Percentiles rank a stretch among this genome's conserved stretches.
Evolutionary conservation across 495 filamentous ascomycete genomes (phyloP).

Genomic region (Diplogelasinospora grovesii): DNA sequence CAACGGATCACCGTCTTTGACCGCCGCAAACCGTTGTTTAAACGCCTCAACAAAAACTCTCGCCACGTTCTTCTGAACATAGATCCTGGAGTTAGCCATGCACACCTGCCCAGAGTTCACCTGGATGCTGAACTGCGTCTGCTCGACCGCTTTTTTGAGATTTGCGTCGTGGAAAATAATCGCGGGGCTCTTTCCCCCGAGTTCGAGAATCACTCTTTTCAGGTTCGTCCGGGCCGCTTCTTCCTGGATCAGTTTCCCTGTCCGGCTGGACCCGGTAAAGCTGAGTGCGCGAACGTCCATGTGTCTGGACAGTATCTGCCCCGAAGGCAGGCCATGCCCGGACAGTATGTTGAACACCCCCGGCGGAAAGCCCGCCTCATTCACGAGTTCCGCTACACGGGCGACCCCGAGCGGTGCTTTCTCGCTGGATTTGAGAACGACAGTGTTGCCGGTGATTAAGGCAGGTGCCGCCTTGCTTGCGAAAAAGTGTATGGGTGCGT

Average conservation of each 20-base stretch:
- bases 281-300: conserved; percentile 47
- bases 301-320: conserved; percentile 46
- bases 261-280: conserved; percentile 49
- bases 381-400: conserved; percentile 41
- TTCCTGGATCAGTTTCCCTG: conserved; percentile 38
- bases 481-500: conserved; percentile 77
- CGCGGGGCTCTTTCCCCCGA: conserved; percentile 72
- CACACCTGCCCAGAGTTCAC: conserved; percentile 71
- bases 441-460: conserved; percentile 76
- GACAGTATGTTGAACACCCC: conserved; percentile 53
- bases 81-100: conserved; percentile 71
- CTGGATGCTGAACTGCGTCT: conserved; percentile 65
- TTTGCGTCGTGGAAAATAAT: conserved; percentile 67
- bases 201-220: conserved; percentile 76
- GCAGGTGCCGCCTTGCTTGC: conserved; percentile 88
- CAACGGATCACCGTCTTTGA: conserved; percentile 56
- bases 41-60: conserved; percentile 51
- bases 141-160: conserved; percentile 60
- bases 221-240: conserved; percentile 41
- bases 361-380: conserved; percentile 51
- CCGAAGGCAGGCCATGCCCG: conserved; percentile 47
- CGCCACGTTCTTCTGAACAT: conserved; percentile 56
- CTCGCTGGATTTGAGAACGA: conserved; percentile 84
- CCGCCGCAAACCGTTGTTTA: conserved; percentile 48
- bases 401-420: conserved; percentile 78